Evolutionary conservation across 2,329 filamentous ascomycete species (phyloP), one percentile per base, ranked within the genome.

Genomic region (Hypocreales sp.): DNA sequence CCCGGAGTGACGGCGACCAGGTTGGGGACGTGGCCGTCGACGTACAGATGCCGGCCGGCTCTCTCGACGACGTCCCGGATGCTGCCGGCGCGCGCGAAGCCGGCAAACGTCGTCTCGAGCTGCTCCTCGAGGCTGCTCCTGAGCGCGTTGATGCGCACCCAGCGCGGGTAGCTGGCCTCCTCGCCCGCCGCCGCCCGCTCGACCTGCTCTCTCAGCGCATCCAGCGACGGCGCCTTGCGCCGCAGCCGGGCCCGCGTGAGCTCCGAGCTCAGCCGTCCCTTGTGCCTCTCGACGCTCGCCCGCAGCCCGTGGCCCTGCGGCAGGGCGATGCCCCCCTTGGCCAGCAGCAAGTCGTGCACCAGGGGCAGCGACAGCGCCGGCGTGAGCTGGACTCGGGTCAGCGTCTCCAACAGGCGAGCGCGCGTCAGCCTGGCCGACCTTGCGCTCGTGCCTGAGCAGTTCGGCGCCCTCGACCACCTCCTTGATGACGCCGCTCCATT

Each of bases 81-180:
- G 0, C 57, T 60, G 0, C 55, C 44, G 2, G 74, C 72, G 24
- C 61, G 58, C 13, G 57, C 51, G 40, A 76, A 87, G 1, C 57
- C 60, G 1, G 63, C 51, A 48, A 95, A 93, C 0, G 80, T 87
- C 0, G 69, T 74, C 11, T 61, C 56, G n/a, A 93, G 56, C 51
- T 92, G 79, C 4, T 73, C 64, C 12, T 76, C 63, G 5, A 92
- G 47, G 0, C 65, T 76, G 8, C 74, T 76, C 39, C 73, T 76
- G 9, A 94, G 55, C 0, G 75, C 72, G 46, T 95, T 98, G 35
- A 95, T 63, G 2, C 90, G 72, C 22, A 93, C 72, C 90, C 90
- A 98, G 29, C 90, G 72, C n/a, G 84, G 86, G 45, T 87, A 79
- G 22, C 57, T 55, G 19, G 64, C 55, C 34, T 67, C 57, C 15